Evolutionary conservation across 2,329 filamentous ascomycete species (phyloP), one percentile per base, ranked within the genome.

Genomic region (Claviceps monticola): DNA sequence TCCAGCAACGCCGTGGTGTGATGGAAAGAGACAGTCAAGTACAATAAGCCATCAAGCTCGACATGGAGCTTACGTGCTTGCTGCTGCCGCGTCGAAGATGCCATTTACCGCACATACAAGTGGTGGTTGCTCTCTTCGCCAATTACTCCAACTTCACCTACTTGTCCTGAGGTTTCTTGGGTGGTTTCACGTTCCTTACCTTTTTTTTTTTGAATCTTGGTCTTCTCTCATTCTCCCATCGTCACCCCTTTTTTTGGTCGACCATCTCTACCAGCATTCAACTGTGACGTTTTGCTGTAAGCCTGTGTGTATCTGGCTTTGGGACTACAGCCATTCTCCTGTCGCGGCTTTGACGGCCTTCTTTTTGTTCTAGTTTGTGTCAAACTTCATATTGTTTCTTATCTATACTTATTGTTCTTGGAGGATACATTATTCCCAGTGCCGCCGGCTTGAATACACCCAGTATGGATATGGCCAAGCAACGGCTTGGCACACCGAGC

Each of bases 401-500:
- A 42, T 55, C 51, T 46, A 52, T 53, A 19, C 29, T 50, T 53
- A 48, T 52, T 49, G 46, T 41, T 50, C 23, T 41, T 45, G 46
- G 48, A 37, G 36, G 34, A 23, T 23, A 29, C 41, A 29, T 48
- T 41, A 41, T 42, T 42, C 44, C 14, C 39, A 34, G 34, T 36
- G 19, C 37, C 38, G 2, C n/a, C 21, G 17, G 36, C 44, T 41
- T 39, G 29, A 36, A 29, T 17, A 44, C 16, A 49, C 48, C 46
- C 49, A 56, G 42, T 42, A 69, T 69, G 66, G 62, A 68, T 42
- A 55, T 57, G 29, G 44, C 55, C 42, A 59, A 58, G 47, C 39
- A 53, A 51, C 59, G 59, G 38, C 57, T 64, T 51, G 67, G 67
- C 53, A 68, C 68, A 36, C 60, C 61, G 53, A 74, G 71, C 51